Evolutionary conservation across 176 grass and related monocot species (phyloP).

Genomic region (Triticum urartu): DNA sequence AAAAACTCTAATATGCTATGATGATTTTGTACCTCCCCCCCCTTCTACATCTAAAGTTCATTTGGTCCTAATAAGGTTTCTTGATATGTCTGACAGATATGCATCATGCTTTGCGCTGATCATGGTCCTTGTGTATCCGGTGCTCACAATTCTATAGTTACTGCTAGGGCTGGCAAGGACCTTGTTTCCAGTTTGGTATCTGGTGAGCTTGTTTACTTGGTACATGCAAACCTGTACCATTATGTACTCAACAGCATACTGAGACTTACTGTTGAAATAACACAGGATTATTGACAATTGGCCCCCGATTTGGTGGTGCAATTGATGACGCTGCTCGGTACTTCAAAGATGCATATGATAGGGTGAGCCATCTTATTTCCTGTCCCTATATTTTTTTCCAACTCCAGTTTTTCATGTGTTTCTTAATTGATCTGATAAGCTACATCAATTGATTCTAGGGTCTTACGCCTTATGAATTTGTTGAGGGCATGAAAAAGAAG

Average conservation of each 20-base stretch:
- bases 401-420: slow-evolving; percentile 10
- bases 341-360: slow-evolving; percentile 99
- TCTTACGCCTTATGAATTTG: slow-evolving; percentile 94
- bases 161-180: slow-evolving; percentile 93
- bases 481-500: slow-evolving; percentile 99
- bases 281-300: slow-evolving; percentile 91
- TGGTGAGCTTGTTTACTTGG: slow-evolving; percentile 52
- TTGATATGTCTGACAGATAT: slow-evolving; percentile 61
- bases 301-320: slow-evolving; percentile 96
- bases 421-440: slow-evolving; percentile 13
- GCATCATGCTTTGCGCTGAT: slow-evolving; percentile 95
- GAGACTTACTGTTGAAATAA: background rate
- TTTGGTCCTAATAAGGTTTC: slow-evolving; percentile 23
- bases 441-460: slow-evolving; percentile 39
- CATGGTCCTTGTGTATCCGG: slow-evolving; percentile 98
- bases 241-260: background rate
- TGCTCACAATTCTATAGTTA: slow-evolving; percentile 98
- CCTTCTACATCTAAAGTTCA: slow-evolving; percentile 1
- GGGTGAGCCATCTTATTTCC: slow-evolving; percentile 44
- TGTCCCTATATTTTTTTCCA: background rate
- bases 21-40: background rate
- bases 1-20: background rate
- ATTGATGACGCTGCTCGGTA: slow-evolving; percentile 99
- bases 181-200: slow-evolving; percentile 98
- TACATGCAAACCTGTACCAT: background rate